Evolutionary conservation across 768 basidiomycete genomes (phyloP).

Genomic region (Cyathus striatus): DNA sequence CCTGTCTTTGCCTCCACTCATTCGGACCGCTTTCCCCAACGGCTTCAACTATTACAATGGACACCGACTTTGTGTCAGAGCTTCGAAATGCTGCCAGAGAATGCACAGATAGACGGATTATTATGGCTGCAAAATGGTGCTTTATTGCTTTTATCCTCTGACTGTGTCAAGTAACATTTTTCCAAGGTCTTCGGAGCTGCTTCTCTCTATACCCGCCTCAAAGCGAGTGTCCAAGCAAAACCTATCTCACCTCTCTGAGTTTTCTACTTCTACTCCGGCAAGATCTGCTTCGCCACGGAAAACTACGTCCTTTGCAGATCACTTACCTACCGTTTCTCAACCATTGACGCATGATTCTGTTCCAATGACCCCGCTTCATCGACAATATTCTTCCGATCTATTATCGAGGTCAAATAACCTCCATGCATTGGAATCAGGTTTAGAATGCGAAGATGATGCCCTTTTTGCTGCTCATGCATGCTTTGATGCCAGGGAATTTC

Average conservation of each 20-base stretch:
- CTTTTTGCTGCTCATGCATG: constrained; percentile 68
- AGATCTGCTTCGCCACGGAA: constrained; percentile 37
- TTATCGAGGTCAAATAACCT: constrained; percentile 25
- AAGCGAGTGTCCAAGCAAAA: constrained; percentile 31
- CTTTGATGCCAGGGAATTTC: constrained; percentile 74
- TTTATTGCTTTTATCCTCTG: constrained; percentile 10
- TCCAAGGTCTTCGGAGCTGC: constrained; percentile 71
- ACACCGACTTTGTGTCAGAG: constrained; percentile 49
- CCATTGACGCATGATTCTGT: constrained; percentile 20
- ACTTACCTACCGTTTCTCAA: constrained; percentile 28
- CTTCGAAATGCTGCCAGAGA: constrained; percentile 62
- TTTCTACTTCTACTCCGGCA: constrained; percentile 60
- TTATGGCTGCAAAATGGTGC: constrained; percentile 75
- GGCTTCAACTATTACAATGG: no score
- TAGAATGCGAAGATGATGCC: constrained; percentile 67
- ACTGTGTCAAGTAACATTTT: no score
- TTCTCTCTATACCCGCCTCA: constrained; percentile 50
- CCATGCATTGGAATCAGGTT: constrained; percentile 32
- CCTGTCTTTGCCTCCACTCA: no score
- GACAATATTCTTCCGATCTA: constrained; percentile 31
- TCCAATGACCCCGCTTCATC: constrained; percentile 19
- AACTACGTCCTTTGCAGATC: constrained; percentile 28
- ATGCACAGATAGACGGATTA: constrained; percentile 68
- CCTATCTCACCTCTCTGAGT: constrained; percentile 21
- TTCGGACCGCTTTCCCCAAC: no score